phyloP scores from a whole-genome alignment of 2,329 filamentous ascomycete genomes.

The Sclerotinia minor region DNA sequence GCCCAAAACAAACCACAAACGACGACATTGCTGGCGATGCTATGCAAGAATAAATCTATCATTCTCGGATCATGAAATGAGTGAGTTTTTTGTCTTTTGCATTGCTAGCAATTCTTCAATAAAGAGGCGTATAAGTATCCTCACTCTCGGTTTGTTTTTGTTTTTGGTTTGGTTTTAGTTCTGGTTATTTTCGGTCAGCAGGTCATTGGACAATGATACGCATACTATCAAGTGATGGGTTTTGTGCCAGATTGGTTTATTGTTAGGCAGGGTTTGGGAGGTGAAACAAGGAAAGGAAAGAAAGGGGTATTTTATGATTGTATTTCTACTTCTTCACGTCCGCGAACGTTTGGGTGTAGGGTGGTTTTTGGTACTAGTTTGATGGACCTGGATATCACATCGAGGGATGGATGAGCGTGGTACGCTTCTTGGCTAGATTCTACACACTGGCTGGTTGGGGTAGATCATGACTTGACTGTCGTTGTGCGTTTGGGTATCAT shows the following conservation, averaged over 20 bases:
- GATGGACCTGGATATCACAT: slow-evolving; percentile 24
- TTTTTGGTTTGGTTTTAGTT: slow-evolving; percentile 11
- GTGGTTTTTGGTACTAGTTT: slow-evolving; percentile 10
- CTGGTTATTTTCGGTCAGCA: slow-evolving; percentile 13
- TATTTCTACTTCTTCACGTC: slow-evolving; percentile 24
- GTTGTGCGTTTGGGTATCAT: slow-evolving; percentile 14
- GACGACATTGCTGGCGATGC: slow-evolving; percentile 3
- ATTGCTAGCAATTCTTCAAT: neutral
- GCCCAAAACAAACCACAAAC: slow-evolving; percentile 2
- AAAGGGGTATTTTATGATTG: slow-evolving; percentile 8
- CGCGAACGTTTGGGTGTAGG: neutral
- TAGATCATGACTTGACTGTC: slow-evolving; percentile 5
- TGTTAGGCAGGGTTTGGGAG: slow-evolving; percentile 8
- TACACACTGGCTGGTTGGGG: slow-evolving; percentile 2
- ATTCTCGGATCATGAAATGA: neutral
- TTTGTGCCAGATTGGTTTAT: slow-evolving; percentile 18
- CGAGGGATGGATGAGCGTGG: neutral
- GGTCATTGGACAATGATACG: slow-evolving; percentile 8
- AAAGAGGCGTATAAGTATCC: slow-evolving; percentile 25
- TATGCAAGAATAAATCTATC: slow-evolving; percentile 20
- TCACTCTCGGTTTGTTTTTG: neutral
- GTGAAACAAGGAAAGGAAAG: slow-evolving; percentile 3
- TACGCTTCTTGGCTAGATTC: slow-evolving; percentile 14
- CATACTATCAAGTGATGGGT: slow-evolving; percentile 22
- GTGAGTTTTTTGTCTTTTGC: slow-evolving; percentile 8